Conservation (phyloP, 331 rosid species). For the Malus hybrid region DNA sequence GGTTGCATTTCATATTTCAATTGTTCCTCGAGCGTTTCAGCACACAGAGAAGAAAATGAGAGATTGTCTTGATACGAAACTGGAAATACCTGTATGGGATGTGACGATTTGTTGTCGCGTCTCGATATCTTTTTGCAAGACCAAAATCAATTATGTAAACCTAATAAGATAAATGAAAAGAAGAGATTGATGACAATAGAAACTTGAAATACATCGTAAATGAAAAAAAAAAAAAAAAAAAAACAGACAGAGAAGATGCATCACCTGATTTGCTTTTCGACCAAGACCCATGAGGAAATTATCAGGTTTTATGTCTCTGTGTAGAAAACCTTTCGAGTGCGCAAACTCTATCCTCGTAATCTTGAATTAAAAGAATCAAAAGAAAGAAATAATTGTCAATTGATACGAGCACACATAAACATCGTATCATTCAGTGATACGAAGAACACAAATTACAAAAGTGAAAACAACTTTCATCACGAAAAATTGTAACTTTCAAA, state of each 20-base stretch:
- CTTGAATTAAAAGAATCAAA: conserved; percentile 16
- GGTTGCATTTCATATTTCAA: background rate
- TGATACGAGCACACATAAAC: background rate
- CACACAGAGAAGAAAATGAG: background rate
- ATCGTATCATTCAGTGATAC: background rate
- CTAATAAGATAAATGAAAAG: conserved; percentile 25
- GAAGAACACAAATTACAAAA: background rate
- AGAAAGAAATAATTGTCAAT: no score
- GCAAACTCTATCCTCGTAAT: conserved; percentile 81
- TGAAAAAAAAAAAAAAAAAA: background rate
- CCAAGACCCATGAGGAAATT: conserved; percentile 99
- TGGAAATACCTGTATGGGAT: conserved; percentile 68
- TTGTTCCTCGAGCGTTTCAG: background rate
- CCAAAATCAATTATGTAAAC: conserved; percentile 94
- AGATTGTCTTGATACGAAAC: background rate
- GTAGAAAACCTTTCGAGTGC: conserved; percentile 91
- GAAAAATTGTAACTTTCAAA: background rate
- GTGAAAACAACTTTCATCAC: background rate
- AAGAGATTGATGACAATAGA: background rate
- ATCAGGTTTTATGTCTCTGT: conserved; percentile 93
- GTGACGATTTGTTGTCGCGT: conserved; percentile 77
- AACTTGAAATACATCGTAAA: conserved; percentile 2
- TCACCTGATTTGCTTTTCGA: conserved; percentile 96
- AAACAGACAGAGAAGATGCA: background rate
- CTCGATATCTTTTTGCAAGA: conserved; percentile 87